phyloP scores from a whole-genome alignment of 2,329 filamentous ascomycete genomes.

The Diplodia intermedia region DNA sequence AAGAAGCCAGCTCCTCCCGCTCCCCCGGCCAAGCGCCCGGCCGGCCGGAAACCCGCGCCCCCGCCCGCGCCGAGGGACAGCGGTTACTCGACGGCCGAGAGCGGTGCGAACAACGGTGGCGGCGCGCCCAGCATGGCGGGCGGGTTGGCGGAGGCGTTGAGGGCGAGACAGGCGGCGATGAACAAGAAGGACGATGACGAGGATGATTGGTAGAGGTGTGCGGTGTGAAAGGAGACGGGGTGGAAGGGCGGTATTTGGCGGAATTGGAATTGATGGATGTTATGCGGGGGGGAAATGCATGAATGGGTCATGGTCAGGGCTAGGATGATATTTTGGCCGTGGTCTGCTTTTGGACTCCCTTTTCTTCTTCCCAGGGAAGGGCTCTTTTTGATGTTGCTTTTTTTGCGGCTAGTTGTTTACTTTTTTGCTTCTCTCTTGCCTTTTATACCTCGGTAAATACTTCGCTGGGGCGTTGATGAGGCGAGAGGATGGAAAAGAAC shows the following conservation, averaged over 20 bases:
- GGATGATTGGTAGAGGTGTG: conserved; percentile 44
- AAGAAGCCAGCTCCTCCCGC: conserved; percentile 72
- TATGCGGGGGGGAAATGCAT: background rate
- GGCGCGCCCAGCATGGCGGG: conserved; percentile 53
- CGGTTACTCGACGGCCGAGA: conserved; percentile 51
- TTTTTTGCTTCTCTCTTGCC: background rate
- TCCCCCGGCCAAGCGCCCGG: conserved; percentile 81
- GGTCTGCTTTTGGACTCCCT: background rate
- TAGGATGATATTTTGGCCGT: background rate
- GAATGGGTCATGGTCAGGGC: background rate
- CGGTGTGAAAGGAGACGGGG: background rate
- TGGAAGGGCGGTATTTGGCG: background rate
- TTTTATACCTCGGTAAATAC: background rate
- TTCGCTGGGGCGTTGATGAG: conserved; percentile 3
- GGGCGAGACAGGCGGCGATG: conserved; percentile 59
- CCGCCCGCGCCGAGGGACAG: conserved; percentile 72
- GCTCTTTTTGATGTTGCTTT: background rate
- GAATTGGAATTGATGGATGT: conserved; percentile 1
- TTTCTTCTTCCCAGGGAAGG: too few relatives aligned
- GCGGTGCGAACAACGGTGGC: conserved; percentile 39
- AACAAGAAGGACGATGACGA: conserved; percentile 46
- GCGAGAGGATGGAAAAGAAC: background rate
- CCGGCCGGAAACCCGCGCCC: conserved; percentile 70
- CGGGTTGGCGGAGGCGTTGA: conserved; percentile 58
- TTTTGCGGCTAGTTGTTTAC: background rate